Evolutionary conservation across 306 rosid genomes (phyloP), one percentile per base, ranked within the genome.

Genomic region (Mucuna pruriens): DNA sequence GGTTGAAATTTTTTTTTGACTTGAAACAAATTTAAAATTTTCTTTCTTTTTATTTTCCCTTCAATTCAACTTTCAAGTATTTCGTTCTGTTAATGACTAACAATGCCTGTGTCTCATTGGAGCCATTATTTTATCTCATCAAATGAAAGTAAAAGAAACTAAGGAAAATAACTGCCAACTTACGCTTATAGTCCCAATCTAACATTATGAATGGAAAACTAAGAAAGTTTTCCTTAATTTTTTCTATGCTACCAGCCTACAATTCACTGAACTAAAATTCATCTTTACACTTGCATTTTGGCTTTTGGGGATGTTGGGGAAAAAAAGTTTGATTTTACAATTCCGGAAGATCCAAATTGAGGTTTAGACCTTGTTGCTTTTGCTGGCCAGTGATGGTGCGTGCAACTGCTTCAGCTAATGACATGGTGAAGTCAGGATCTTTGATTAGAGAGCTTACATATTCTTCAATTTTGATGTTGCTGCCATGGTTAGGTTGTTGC

Each of bases 371-470:
- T 75, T 74, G 83, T 66, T 36, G 46, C 81, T 81, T 72, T 16
- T 70, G 83, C 16, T 75, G 87, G 40, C 48, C 38, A 54, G 80
- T 77, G 76, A 88, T 78, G 81, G 88, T 86, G 45, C 82, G 73
- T 7, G 88, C 92, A 84, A 93, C 94, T 31, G 94, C 95, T 45
- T 88, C 87, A 19, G 91, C 97, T 72, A 93, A 71, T 45, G 91
- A 76, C 12, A 78, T 15, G 1, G 88, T 89, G 81, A 93, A 88
- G 26, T 64, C 77, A 6, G 80, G 84, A 85, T 93, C 92, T 52
- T 80, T 91, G 29, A 91, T 68, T 40, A 91, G 66, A 44, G 83
- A 83, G 72, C 87, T 79, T 15, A 86, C 86, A 65, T 36, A 87
- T 38, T 91, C 91, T 79, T 83, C 88, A 78, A 88, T 60, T 9